Evolutionary conservation across 2,329 filamentous ascomycete genomes (phyloP), one percentile per base, ranked within the genome.

Genomic region (Paramyrothecium sp.): DNA sequence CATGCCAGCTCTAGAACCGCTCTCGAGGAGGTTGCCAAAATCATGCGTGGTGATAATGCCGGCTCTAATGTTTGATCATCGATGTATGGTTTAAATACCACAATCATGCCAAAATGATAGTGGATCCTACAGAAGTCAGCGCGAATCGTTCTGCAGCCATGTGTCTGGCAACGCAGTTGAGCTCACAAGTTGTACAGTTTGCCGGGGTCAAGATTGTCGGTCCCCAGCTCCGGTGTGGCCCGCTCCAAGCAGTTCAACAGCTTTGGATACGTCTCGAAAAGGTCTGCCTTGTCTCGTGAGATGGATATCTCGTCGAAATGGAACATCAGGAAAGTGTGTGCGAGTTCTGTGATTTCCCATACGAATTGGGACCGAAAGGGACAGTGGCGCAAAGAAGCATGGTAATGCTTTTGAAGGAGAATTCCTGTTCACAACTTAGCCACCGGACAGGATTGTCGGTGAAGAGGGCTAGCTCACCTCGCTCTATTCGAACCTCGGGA

Each of bases 71-170:
- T 33, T 21, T 10, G 21, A 44, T 54, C 53, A 44, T 49, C 26
- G 7, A 54, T 54, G 23, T 54, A 54, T 17, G 53, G 53, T 17
- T 34, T 48, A n/a, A 54, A 54, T n/a, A 54, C 19, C n/a, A 41
- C 11, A 7, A 54, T 20, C 20, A 54, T 48, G 11, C 41, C 47
- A 22, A 26, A 54, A 34, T 54, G 53, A 26, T 49, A 54, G 26
- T 54, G 53, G 21, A 53, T 34, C 8, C 51, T 53, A 20, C 13
- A 13, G n/a, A 12, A 22, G 13, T 34, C 20, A 20, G 47, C 47
- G 4, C 13, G 13, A 2, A 7, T 50, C 23, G 22, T 49, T 53
- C 7, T 12, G n/a, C 38, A 19, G 21, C 17, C 13, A 20, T 16
- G 22, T 26, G 12, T 23, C 11, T 7, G 4, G 12, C n/a, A 50